A percentile compares a stretch with the other conserved stretches of the same genome.
phyloP scores from a whole-genome alignment of 2,329 filamentous ascomycete species.

The Claviceps sp. region DNA sequence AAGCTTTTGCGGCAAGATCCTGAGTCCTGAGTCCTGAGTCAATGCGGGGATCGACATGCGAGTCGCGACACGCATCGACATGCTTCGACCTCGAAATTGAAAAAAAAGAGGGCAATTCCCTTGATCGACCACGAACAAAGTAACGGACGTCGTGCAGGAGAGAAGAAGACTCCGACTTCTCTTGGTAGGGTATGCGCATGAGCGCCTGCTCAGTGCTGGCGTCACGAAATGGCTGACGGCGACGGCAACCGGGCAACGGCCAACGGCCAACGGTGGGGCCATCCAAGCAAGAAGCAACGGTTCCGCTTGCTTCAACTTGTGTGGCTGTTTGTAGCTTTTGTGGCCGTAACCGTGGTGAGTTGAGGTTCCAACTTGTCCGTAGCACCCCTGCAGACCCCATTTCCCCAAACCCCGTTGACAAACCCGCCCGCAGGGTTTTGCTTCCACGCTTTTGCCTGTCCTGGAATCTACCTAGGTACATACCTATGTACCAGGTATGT shows the following conservation, averaged over 20 bases:
- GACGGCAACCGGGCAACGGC: no score
- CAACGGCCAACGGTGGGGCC: background rate
- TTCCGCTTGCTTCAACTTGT: background rate
- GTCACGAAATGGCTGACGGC: background rate
- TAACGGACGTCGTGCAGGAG: background rate
- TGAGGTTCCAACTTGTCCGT: background rate
- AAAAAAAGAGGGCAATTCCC: background rate
- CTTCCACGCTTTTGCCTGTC: background rate
- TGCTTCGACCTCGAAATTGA: background rate
- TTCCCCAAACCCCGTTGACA: background rate
- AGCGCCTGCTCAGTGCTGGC: background rate
- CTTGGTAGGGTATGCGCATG: no score
- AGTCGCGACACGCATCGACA: background rate
- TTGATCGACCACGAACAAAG: background rate
- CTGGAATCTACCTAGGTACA: background rate
- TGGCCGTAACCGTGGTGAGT: background rate
- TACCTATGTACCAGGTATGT: no score
- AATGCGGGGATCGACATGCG: background rate
- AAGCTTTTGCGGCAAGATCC: background rate
- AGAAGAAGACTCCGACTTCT: background rate
- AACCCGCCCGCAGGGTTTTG: background rate
- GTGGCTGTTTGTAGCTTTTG: slow-evolving; percentile 1
- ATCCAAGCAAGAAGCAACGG: background rate
- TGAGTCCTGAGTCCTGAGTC: background rate
- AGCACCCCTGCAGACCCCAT: background rate